phyloP scores from a whole-genome alignment of 2,329 filamentous ascomycete species.

The Colletotrichum lupini region DNA sequence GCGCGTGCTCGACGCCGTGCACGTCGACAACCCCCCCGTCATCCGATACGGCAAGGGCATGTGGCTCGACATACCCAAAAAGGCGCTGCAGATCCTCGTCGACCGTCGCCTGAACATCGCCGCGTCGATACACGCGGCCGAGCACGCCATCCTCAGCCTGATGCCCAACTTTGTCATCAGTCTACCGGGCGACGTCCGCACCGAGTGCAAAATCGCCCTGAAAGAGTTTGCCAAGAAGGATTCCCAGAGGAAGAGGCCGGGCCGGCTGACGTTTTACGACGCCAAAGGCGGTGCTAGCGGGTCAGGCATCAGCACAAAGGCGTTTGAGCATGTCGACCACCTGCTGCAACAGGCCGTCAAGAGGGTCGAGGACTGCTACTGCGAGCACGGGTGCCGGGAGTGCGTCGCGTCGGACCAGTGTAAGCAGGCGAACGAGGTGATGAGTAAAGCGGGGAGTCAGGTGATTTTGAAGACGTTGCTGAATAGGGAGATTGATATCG shows the following conservation, averaged over 20 bases:
- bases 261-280: slow-evolving; percentile 93
- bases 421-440: slow-evolving; percentile 87
- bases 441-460: slow-evolving; percentile 89
- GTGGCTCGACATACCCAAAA: slow-evolving; percentile 92
- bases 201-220: slow-evolving; percentile 89
- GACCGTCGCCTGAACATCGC: slow-evolving; percentile 81
- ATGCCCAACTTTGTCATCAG: slow-evolving; percentile 92
- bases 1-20: slow-evolving; percentile 88
- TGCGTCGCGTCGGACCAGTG: slow-evolving; percentile 90
- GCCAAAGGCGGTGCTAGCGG: slow-evolving; percentile 88
- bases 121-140: slow-evolving; percentile 92
- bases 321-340: slow-evolving; percentile 90
- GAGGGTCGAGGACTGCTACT: slow-evolving; percentile 81
- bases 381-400: slow-evolving; percentile 85
- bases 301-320: slow-evolving; percentile 89
- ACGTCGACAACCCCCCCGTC: slow-evolving; percentile 93
- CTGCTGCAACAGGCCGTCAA: slow-evolving; percentile 80
- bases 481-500: slow-evolving; percentile 82
- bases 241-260: slow-evolving; percentile 82
- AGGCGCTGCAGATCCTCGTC: slow-evolving; percentile 82
- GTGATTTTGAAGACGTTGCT: slow-evolving; percentile 84
- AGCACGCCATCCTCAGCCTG: slow-evolving; percentile 88
- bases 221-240: slow-evolving; percentile 86
- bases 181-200: slow-evolving; percentile 90
- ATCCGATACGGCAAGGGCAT: slow-evolving; percentile 87